Evolutionary conservation across 2,329 filamentous ascomycete species (phyloP).

Genomic region (Exophiala aquamarina): DNA sequence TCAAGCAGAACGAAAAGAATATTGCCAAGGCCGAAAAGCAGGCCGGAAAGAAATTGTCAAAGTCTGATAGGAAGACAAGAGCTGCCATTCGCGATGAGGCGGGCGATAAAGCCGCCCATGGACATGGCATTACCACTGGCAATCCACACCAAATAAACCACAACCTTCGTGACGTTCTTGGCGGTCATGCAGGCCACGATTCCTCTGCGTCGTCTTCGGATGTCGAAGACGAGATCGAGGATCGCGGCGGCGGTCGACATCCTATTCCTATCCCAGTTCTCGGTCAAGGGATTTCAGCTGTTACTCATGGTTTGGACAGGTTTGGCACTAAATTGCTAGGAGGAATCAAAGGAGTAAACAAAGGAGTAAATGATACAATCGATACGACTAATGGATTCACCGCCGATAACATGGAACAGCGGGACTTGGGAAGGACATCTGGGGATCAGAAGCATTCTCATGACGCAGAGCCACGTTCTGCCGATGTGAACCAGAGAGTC

Average conservation of each 20-base stretch:
- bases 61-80: slow-evolving; percentile 39
- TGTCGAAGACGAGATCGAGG: slow-evolving; percentile 30
- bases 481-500: slow-evolving; percentile 1
- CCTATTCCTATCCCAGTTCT: slow-evolving; percentile 47
- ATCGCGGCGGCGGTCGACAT: slow-evolving; percentile 13
- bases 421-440: slow-evolving; percentile 7
- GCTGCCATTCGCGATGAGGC: slow-evolving; percentile 53
- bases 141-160: slow-evolving; percentile 57
- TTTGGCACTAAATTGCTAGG: slow-evolving; percentile 47
- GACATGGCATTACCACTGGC: slow-evolving; percentile 55
- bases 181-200: slow-evolving; percentile 27
- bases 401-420: slow-evolving; percentile 8
- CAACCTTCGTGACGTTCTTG: slow-evolving; percentile 47
- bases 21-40: slow-evolving; percentile 64
- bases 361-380: slow-evolving; percentile 37
- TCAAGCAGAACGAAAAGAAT: slow-evolving; percentile 74
- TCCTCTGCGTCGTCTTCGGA: slow-evolving; percentile 30
- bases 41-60: slow-evolving; percentile 47
- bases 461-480: background rate
- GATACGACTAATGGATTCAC: slow-evolving; percentile 37
- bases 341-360: slow-evolving; percentile 41
- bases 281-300: slow-evolving; percentile 51
- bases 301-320: slow-evolving; percentile 49
- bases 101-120: slow-evolving; percentile 46
- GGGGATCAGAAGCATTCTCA: slow-evolving; percentile 5